These are phyloP conservation scores for Scedosporium apiospermum DNA, from an alignment of 2,329 filamentous ascomycete species.

Conservation along the genomic window DNA sequence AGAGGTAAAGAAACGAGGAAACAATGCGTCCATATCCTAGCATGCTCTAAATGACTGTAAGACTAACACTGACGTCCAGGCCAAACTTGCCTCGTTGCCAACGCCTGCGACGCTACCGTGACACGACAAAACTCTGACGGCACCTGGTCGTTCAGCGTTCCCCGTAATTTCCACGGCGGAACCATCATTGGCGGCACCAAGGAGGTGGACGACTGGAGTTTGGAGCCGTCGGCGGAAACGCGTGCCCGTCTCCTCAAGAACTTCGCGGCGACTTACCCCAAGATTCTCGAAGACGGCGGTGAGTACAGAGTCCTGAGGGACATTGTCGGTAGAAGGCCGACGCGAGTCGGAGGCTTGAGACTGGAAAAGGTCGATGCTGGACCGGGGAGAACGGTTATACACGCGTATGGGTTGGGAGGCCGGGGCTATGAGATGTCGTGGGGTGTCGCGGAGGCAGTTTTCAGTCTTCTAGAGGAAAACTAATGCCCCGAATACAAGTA, in stretches of 20 bases:
- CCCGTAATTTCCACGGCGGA: slow-evolving; percentile 50
- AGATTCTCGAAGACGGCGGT: slow-evolving; percentile 17
- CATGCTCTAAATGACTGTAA: not conserved
- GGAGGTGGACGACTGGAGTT: slow-evolving; percentile 46
- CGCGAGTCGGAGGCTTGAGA: slow-evolving; percentile 36
- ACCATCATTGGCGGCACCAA: slow-evolving; percentile 60
- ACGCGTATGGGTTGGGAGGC: slow-evolving; percentile 52
- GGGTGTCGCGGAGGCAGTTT: slow-evolving; percentile 45
- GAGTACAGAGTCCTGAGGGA: slow-evolving; percentile 28
- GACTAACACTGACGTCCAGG: slow-evolving; percentile 16
- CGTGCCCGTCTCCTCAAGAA: slow-evolving; percentile 34
- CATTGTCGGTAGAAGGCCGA: slow-evolving; percentile 35
- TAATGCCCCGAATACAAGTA: not conserved
- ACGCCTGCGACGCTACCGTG: slow-evolving; percentile 30
- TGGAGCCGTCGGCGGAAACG: slow-evolving; percentile 34
- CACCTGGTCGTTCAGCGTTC: slow-evolving; percentile 53
- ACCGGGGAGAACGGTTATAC: slow-evolving; percentile 23
- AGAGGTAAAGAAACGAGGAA: slow-evolving; percentile 21
- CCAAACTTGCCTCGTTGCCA: slow-evolving; percentile 36
- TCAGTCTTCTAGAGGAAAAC: slow-evolving; percentile 22
- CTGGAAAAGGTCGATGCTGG: slow-evolving; percentile 38
- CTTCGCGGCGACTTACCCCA: slow-evolving; percentile 25
- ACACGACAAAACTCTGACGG: slow-evolving; percentile 56
- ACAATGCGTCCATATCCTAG: not conserved
- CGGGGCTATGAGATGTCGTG: slow-evolving; percentile 53